phyloP scores from a whole-genome alignment of 768 basidiomycete genomes.

The Melanogaster broomeanus region DNA sequence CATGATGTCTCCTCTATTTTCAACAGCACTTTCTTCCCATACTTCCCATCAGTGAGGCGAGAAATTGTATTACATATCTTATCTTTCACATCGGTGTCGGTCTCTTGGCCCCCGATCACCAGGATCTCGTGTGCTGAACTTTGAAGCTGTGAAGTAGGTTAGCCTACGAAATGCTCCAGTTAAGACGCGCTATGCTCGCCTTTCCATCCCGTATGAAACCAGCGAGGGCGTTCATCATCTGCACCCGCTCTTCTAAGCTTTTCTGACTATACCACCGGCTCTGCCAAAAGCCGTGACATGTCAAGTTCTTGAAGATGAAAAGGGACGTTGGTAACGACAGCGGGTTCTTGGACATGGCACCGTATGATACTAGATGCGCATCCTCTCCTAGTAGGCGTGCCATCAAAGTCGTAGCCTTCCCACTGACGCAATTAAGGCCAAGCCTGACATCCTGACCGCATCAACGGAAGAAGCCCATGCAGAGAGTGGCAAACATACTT shows the following conservation, averaged over 20 bases:
- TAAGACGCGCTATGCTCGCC: constrained; percentile 34
- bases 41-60: constrained; percentile 35
- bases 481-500: constrained; percentile 38
- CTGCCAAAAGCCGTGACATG: constrained; percentile 79
- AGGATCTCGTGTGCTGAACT: constrained; percentile 73
- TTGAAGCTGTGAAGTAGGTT: constrained; percentile 48
- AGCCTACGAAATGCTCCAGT: constrained; percentile 1
- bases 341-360: constrained; percentile 87
- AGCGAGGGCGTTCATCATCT: constrained; percentile 52
- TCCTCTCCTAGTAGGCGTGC: constrained; percentile 62
- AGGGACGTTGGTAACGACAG: constrained; percentile 73
- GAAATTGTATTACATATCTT: constrained; percentile 37
- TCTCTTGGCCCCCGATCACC: constrained; percentile 42
- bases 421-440: constrained; percentile 62
- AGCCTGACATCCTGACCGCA: constrained; percentile 40
- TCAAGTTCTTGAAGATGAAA: constrained; percentile 86
- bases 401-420: constrained; percentile 70
- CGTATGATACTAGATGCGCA: constrained; percentile 82
- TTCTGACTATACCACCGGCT: constrained; percentile 64
- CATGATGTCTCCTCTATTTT: constrained; percentile 33
- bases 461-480: constrained; percentile 8
- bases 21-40: constrained; percentile 54
- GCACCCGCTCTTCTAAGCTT: constrained; percentile 47
- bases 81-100: constrained; percentile 38
- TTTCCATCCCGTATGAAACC: constrained; percentile 54